Evolutionary conservation across 176 grass and related monocot species (phyloP).

Genomic region (Olyra latifolia): DNA sequence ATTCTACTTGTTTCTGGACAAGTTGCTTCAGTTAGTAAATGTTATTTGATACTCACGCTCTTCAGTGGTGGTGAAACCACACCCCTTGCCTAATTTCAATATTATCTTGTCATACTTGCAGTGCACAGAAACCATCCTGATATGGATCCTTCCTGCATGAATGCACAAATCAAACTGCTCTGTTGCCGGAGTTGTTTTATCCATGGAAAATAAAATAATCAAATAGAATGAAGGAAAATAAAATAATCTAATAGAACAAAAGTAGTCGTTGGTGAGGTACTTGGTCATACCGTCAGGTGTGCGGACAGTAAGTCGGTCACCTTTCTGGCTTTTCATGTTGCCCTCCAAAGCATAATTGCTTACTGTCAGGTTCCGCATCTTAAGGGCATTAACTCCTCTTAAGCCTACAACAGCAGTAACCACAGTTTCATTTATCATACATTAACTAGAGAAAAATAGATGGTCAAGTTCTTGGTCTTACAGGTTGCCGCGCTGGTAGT

Average conservation of each 20-base stretch:
- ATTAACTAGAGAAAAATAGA: not conserved
- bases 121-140: constrained; percentile 46
- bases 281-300: constrained; percentile 42
- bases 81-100: constrained; percentile 52
- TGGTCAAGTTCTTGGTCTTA: constrained; percentile 29
- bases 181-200: not conserved
- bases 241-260: not conserved
- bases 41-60: constrained; percentile 40
- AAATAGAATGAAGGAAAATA: not conserved
- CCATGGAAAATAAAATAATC: constrained; percentile 8
- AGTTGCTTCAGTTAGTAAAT: not conserved
- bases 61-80: constrained; percentile 44
- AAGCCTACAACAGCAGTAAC: constrained; percentile 34
- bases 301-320: constrained; percentile 29
- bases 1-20: not conserved
- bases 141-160: constrained; percentile 48
- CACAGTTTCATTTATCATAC: constrained; percentile 13
- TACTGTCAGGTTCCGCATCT: constrained; percentile 34
- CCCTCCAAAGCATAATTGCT: constrained; percentile 30
- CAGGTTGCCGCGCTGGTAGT: constrained; percentile 62
- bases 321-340: constrained; percentile 36
- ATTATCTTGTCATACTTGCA: constrained; percentile 39
- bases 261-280: not conserved
- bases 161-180: constrained; percentile 6
- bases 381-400: constrained; percentile 53